These are phyloP conservation scores for Dryas alaskensis DNA, from an alignment of 306 rosid species.

Conservation along the genomic window DNA sequence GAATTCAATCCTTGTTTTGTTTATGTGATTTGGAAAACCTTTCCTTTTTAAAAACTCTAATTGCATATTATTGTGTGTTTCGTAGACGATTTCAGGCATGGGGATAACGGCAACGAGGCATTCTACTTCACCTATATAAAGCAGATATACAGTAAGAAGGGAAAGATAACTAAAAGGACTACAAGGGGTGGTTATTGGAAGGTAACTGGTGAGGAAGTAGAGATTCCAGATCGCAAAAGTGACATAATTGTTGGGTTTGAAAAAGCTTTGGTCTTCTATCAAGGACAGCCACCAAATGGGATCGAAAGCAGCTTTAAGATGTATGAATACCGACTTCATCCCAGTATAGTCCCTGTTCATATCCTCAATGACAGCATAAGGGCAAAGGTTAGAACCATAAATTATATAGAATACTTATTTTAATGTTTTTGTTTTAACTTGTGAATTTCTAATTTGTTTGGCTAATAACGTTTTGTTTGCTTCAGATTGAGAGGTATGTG, in stretches of 20 bases:
- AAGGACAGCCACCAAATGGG: background rate
- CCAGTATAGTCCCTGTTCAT: conserved; percentile 3
- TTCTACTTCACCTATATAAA: conserved; percentile 2
- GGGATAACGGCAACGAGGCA: background rate
- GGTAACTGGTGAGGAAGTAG: background rate
- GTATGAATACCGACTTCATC: conserved; percentile 14
- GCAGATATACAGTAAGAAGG: background rate
- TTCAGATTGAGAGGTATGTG: conserved; percentile 16
- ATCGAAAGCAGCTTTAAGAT: background rate
- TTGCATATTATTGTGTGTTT: background rate
- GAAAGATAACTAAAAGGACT: background rate
- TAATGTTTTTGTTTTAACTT: background rate
- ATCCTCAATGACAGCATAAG: conserved; percentile 7
- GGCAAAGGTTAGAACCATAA: background rate
- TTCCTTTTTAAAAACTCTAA: too few relatives aligned
- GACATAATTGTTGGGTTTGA: background rate
- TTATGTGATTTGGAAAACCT: too few relatives aligned
- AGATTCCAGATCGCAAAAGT: background rate
- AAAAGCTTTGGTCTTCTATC: background rate
- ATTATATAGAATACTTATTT: background rate
- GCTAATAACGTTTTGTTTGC: background rate
- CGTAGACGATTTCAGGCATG: conserved; percentile 8
- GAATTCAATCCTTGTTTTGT: too few relatives aligned
- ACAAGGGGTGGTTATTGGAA: conserved; percentile 15
- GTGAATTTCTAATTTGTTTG: background rate